These are phyloP conservation scores for Punica granatum DNA, from an alignment of 345 rosid genomes.

Conservation along the genomic window DNA sequence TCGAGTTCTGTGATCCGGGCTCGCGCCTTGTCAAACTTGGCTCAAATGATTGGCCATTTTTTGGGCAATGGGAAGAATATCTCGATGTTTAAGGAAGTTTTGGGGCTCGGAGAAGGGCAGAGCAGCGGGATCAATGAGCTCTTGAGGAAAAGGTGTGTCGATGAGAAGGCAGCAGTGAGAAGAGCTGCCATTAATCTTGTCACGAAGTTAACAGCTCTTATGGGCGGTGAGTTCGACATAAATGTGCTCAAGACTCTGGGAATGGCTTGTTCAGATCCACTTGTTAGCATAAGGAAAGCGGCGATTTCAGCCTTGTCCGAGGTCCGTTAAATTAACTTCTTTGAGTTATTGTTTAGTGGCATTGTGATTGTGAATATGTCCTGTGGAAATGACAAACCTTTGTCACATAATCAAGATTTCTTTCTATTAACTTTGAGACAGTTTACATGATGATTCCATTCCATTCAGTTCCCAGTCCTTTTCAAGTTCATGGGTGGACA, in stretches of 20 bases:
- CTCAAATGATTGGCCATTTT: conserved; percentile 65
- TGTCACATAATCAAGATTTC: neutral
- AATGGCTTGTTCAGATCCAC: conserved; percentile 88
- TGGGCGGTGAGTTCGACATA: conserved; percentile 60
- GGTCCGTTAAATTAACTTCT: conserved; percentile 36
- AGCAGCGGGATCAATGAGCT: conserved; percentile 36
- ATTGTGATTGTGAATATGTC: neutral
- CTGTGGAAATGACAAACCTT: neutral
- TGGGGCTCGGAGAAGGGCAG: conserved; percentile 35
- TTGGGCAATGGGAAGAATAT: conserved; percentile 36
- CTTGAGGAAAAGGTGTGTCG: conserved; percentile 66
- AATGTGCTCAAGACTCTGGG: conserved; percentile 66
- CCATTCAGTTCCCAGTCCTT: neutral
- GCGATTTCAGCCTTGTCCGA: conserved; percentile 82
- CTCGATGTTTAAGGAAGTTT: conserved; percentile 39
- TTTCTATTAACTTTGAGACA: neutral
- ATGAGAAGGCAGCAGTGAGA: conserved; percentile 82
- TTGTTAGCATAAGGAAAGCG: conserved; percentile 86
- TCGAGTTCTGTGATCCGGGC: conserved; percentile 51
- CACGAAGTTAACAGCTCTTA: conserved; percentile 53
- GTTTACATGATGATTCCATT: neutral
- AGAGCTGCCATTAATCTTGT: conserved; percentile 74
- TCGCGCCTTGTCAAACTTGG: conserved; percentile 73
- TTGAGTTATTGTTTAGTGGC: conserved; percentile 10
- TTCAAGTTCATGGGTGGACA: neutral